Base-by-base conservation (phyloP, 768 basidiomycete species). In the Leccinum uliginosum region DNA sequence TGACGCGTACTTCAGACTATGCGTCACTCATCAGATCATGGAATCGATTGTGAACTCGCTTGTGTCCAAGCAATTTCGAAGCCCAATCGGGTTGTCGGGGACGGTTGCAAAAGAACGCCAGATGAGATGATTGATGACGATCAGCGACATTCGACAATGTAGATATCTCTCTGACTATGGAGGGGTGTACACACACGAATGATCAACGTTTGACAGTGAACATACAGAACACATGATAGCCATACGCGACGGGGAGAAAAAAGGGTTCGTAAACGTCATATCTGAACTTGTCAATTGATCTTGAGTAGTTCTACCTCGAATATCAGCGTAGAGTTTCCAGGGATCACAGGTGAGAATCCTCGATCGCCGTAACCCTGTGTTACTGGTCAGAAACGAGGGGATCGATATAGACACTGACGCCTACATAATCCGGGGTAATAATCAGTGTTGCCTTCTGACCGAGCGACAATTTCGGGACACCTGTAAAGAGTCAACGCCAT, bases 291-390 rank as follows among this genome's bases (percentile, higher is more conserved):
- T 73, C 67, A 76, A 64, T 75, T 84, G 75, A 93, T 91, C 70
- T 80, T 76, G 75, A 93, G 59, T 49, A 95, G 78, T 74, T 94
- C 89, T 52, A 95, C 89, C 73, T 92, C 90, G 66, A 94, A 94
- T 59, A 73, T 79, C 70, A 95, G 80, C 12, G 80, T 84, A 5
- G 89, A 69, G 68, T 93, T 85, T 62, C 86, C 68, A 12, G 91
- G 91, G 71, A 93, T 93, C 59, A 88, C 76, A 19, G 88, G 88
- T 9, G 85, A 84, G 73, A 87, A 91, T 8, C 92, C 91, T 19
- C 85, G 80, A 24, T 72, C 21, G 14, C 90, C 91, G 61, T 92
- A 91, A 48, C 78, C 89, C 88, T 91, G 60, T 29, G 47, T 59
- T 7, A 2, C 6, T 21, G 23, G 14, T 56, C 50, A 59, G 62